Evolutionary conservation across 306 rosid species (phyloP), one percentile per base, ranked within the genome.

Genomic region (Rosa chinensis): DNA sequence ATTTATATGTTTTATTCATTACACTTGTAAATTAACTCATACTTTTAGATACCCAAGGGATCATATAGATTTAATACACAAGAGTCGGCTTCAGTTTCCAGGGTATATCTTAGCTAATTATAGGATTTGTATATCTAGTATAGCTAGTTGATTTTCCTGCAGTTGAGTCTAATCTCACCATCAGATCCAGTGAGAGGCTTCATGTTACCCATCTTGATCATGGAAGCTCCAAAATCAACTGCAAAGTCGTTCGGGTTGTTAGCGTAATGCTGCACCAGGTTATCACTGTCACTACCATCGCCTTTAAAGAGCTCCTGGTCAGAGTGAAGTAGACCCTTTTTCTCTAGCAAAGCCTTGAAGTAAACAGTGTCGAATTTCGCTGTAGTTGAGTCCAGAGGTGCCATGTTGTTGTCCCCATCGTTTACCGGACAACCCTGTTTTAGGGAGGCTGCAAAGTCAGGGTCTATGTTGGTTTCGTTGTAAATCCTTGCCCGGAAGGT

Each of bases 201-300:
- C 10, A 85, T 39, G 73, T 82, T 85, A 1, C 88, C 85, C 88
- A 85, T 85, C 62, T 82, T 82, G 79, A 85, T 75, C 81, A 85
- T 70, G 40, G 88, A 85, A 71, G 59, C 59, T 10, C 67, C 78
- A 12, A 85, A 85, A 52, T 85, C 84, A 10, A 6, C 10, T 4
- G 40, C 48, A 8, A 85, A 85, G 10, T 28, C 63, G 0, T 0
- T 0, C 1, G 70, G 79, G 9, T 71, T 16, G 7, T 11, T 2
- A 13, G 75, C 73, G 45, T 85, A 85, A 5, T 16, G 37, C 47
- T 8, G 45, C 77, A 85, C 86, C 79, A 82, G 44, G 10, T 23
- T 45, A 44, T 85, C 86, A 2, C 77, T 82, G 1, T 56, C 66
- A 37, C 67, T 18, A 0, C 73, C 81, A 64, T 83, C 82, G 44